These are phyloP conservation scores for Bremia lactucae DNA, from an alignment of 352 stramenopile genomes.

Conservation along the genomic window DNA sequence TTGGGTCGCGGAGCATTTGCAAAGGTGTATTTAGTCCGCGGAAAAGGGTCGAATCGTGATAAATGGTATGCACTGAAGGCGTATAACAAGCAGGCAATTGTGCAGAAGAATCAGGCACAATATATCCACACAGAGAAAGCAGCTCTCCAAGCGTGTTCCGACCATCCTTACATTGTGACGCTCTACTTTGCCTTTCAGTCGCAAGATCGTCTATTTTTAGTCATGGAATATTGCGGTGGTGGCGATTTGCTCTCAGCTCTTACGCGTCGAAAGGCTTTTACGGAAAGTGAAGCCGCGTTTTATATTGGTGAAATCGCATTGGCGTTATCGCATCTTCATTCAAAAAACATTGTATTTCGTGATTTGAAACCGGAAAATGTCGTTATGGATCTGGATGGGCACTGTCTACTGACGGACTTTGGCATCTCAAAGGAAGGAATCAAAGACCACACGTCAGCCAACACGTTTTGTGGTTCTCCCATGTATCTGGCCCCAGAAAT, in stretches of 20 bases:
- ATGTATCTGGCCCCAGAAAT: conserved; percentile 83
- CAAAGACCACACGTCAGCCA: conserved; percentile 76
- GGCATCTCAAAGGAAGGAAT: conserved; percentile 83
- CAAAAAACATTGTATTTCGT: conserved; percentile 82
- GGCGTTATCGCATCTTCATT: conserved; percentile 73
- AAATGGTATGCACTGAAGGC: conserved; percentile 82
- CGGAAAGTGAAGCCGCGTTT: conserved; percentile 64
- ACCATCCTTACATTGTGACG: conserved; percentile 82
- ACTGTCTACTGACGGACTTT: conserved; percentile 77
- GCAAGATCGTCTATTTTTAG: conserved; percentile 68
- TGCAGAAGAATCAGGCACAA: conserved; percentile 83
- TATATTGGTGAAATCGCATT: conserved; percentile 82
- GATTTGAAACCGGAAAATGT: conserved; percentile 83
- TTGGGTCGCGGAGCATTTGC: conserved; percentile 71
- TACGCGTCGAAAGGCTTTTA: conserved; percentile 72
- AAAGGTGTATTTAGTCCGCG: conserved; percentile 78
- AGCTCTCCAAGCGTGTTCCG: conserved; percentile 67
- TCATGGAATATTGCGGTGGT: conserved; percentile 82
- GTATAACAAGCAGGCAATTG: conserved; percentile 84
- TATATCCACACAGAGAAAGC: conserved; percentile 84
- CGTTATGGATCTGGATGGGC: conserved; percentile 76
- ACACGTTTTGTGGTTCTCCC: conserved; percentile 79
- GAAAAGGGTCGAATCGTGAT: conserved; percentile 77
- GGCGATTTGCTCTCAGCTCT: conserved; percentile 68
- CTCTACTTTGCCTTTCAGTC: conserved; percentile 82